Evolutionary conservation across 78 protist species (phyloP).

Genomic region (Chrysochromulina tobinii): DNA sequence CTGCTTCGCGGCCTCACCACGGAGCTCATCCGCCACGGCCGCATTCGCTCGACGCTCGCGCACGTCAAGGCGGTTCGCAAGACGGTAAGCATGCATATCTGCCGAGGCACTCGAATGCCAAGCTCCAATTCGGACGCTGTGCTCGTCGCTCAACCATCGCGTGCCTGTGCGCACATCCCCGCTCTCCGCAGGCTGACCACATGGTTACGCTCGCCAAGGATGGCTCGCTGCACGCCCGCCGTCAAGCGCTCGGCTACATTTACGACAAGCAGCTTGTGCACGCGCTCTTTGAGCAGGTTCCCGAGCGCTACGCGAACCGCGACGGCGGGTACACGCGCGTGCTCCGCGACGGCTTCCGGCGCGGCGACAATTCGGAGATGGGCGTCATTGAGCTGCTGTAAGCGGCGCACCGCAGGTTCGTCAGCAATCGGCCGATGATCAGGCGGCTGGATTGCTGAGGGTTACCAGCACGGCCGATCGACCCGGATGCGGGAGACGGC

Average conservation of each 20-base stretch:
- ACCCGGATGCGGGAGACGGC: too few relatives aligned
- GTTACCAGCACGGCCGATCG: too few relatives aligned
- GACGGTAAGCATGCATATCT: too few relatives aligned
- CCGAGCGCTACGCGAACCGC: constrained; percentile 14
- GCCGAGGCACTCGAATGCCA: too few relatives aligned
- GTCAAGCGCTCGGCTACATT: constrained; percentile 30
- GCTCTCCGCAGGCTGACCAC: not conserved
- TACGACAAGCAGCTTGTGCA: constrained; percentile 39
- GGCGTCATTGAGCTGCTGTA: constrained; percentile 17
- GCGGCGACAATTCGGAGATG: constrained; percentile 30
- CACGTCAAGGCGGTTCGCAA: not conserved
- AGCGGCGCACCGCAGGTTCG: not conserved
- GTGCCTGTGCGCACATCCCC: too few relatives aligned
- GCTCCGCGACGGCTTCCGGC: not conserved
- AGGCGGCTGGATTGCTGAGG: too few relatives aligned
- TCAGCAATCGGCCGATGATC: too few relatives aligned
- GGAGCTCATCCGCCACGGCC: constrained; percentile 25
- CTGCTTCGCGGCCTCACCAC: constrained; percentile 7
- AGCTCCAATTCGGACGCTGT: too few relatives aligned
- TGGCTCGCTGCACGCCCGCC: constrained; percentile 39
- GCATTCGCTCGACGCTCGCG: not conserved
- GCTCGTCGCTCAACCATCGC: too few relatives aligned
- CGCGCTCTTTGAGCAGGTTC: constrained; percentile 18
- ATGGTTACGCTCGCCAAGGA: constrained; percentile 33
- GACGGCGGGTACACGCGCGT: constrained; percentile 28